Evolutionary conservation across 768 basidiomycete genomes (phyloP).

Genomic region (Megacollybia marginata): DNA sequence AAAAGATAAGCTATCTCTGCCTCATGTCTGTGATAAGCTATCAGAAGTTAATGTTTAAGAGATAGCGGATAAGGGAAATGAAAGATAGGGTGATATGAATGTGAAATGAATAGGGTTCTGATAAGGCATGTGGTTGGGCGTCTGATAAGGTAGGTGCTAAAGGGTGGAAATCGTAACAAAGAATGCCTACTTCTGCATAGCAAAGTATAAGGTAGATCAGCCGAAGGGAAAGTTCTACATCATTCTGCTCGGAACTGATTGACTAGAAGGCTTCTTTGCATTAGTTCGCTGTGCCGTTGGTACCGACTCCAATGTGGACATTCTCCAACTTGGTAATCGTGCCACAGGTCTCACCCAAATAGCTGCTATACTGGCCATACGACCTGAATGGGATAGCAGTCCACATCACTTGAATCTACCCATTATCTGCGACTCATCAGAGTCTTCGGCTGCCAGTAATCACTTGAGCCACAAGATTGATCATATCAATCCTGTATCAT

Average conservation of each 20-base stretch:
- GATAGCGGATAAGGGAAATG: no score
- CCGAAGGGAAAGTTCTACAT: background rate
- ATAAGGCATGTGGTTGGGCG: no score
- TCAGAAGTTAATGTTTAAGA: no score
- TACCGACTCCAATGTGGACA: background rate
- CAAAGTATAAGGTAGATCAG: background rate
- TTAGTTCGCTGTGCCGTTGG: background rate
- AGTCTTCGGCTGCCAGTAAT: background rate
- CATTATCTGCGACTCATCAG: no score
- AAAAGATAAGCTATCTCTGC: no score
- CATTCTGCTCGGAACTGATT: background rate
- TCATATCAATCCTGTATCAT: slow-evolving; percentile 28
- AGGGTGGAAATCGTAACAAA: no score
- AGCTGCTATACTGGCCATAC: background rate
- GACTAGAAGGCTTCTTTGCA: background rate
- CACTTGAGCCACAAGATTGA: slow-evolving; percentile 17
- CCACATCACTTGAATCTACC: background rate
- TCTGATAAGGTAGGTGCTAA: no score
- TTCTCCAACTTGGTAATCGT: background rate
- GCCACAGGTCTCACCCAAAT: background rate
- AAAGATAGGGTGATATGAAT: no score
- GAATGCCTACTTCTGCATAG: background rate
- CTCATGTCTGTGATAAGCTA: no score
- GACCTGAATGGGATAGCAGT: background rate
- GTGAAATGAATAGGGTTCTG: no score